These are phyloP conservation scores for Boletus sp. DNA, from an alignment of 1,284 basidiomycete species.

Conservation along the genomic window DNA sequence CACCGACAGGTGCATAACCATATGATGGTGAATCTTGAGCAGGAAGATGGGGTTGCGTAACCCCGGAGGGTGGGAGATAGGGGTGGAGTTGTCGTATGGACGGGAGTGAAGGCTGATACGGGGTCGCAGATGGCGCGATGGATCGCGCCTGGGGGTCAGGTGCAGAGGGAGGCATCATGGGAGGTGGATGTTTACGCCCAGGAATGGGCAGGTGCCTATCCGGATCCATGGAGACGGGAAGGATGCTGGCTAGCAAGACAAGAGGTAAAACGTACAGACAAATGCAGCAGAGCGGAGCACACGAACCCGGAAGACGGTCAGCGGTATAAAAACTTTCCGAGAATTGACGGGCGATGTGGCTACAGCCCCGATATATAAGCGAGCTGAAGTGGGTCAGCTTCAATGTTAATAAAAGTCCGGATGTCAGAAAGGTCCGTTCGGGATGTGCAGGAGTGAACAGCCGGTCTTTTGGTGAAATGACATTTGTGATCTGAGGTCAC, in stretches of 20 bases:
- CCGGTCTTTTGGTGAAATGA: constrained; percentile 28
- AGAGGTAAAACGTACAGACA: constrained; percentile 8
- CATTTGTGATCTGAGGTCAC: constrained; percentile 24
- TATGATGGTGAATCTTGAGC: constrained; percentile 22
- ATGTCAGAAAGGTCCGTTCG: constrained; percentile 28
- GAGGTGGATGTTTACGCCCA: constrained; percentile 27
- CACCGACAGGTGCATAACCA: constrained; percentile 24
- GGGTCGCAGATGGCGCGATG: constrained; percentile 19
- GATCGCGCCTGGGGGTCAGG: constrained; percentile 26
- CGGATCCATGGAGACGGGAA: constrained; percentile 26
- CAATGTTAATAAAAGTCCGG: constrained; percentile 30
- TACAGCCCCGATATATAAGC: constrained; percentile 28
- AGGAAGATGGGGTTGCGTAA: constrained; percentile 22
- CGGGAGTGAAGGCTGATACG: constrained; percentile 44
- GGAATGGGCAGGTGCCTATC: constrained; percentile 34
- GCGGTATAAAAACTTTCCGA: constrained; percentile 24
- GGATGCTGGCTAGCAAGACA: constrained; percentile 15
- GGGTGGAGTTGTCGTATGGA: constrained; percentile 65
- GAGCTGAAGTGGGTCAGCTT: constrained; percentile 28
- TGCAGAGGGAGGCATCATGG: constrained; percentile 20
- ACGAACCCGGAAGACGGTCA: constrained; percentile 23
- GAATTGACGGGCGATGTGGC: constrained; percentile 28
- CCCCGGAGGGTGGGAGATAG: constrained; percentile 45
- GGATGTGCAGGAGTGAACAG: constrained; percentile 22
- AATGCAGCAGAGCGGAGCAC: constrained; percentile 21